Evolutionary conservation across 129 eudicot genomes (phyloP), one percentile per base, ranked within the genome.

Genomic region (Mikania micrantha): DNA sequence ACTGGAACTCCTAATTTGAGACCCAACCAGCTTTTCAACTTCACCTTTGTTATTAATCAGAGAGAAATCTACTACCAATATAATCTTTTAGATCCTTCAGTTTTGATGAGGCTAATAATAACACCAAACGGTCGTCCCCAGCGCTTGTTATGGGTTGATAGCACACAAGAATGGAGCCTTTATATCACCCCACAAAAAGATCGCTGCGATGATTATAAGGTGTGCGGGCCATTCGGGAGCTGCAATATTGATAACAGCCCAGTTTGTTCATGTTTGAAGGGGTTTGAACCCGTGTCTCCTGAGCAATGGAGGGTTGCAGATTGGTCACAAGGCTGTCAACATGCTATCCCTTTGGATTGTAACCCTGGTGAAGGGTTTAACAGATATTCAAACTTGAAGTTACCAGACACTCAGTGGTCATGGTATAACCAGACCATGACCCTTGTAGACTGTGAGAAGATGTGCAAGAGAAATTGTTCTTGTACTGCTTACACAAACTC

Each of bases 361-460:
- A 19, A 48, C 0, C 11, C 54, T 17, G 54, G 25, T 10, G 25
- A 48, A 48, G 54, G 54, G 9, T 48, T 48, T 25, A 48, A 48
- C 9, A 2, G 7, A 7, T 48, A 48, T 48, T 17, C 54, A 48
- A 48, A 48, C 19, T 48, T 48, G 12, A 48, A 48, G 54, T 48
- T 48, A 48, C 54, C 25, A 10, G 54, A 48, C 25, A 48, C 54
- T 17, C 25, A 6, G 1, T 24, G 25, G 54, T 48, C 54, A 48
- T 48, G 54, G 54, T 48, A 15, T 48, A 48, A 48, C 54, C 54
- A 48, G 25, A 48, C 54, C 54, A 48, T 48, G 54, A 48, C 54
- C 25, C 54, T 48, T 48, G 54, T 1, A 7, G 54, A 48, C 2
- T 48, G 54, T 17, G 11, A 7, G 25, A 48, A 2, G 4, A 48